These are phyloP conservation scores for Penicillium canariense DNA, from an alignment of 495 filamentous ascomycete species.

Conservation along the genomic window DNA sequence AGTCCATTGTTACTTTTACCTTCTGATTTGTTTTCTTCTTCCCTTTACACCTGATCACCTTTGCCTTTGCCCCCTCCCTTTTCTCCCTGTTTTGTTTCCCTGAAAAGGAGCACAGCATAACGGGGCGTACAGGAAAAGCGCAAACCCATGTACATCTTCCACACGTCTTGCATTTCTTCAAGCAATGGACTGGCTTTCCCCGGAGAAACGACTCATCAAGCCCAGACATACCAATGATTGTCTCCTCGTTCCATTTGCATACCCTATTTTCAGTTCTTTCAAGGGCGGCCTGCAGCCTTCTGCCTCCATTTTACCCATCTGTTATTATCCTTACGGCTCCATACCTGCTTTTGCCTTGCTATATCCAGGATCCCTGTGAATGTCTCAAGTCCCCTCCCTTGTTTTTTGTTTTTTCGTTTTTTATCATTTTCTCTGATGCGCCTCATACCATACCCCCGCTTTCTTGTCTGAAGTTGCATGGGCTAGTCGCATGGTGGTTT, in stretches of 20 bases:
- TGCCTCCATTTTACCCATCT: constrained; percentile 4
- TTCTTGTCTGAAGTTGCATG: constrained; percentile 15
- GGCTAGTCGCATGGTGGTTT: constrained; percentile 22
- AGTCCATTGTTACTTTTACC: constrained; percentile 25
- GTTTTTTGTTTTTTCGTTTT: constrained; percentile 9
- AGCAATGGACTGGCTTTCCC: constrained; percentile 9
- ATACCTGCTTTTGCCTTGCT: constrained; percentile 18
- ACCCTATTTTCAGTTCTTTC: background rate
- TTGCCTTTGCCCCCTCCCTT: background rate
- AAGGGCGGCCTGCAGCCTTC: background rate
- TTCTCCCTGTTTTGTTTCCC: background rate
- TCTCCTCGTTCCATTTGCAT: background rate
- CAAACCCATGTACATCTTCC: constrained; percentile 2
- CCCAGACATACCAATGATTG: background rate
- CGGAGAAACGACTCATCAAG: constrained; percentile 2
- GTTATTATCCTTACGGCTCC: constrained; percentile 12
- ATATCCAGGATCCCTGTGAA: constrained; percentile 23
- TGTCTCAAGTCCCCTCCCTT: constrained; percentile 25
- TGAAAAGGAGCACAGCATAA: background rate
- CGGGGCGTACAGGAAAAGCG: background rate
- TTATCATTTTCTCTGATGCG: constrained; percentile 5
- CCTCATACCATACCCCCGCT: constrained; percentile 2
- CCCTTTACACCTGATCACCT: background rate
- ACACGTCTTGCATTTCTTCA: background rate
- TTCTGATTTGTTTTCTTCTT: constrained; percentile 1